Evolutionary conservation across 2,329 filamentous ascomycete species (phyloP).

Genomic region (Sporothrix inflata): DNA sequence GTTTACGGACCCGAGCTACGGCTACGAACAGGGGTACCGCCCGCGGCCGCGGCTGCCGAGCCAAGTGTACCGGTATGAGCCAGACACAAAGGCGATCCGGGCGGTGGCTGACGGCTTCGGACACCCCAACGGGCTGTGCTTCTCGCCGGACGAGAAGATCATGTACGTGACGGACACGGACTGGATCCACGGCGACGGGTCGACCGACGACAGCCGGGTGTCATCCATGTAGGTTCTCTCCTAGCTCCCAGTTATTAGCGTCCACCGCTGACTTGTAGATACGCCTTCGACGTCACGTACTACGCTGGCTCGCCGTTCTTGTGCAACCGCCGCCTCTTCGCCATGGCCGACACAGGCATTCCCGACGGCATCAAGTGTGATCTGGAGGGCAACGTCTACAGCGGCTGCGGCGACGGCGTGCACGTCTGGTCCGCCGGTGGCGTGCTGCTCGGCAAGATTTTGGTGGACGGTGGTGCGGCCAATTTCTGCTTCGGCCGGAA

Average conservation of each 20-base stretch:
- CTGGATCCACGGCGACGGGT: constrained; percentile 39
- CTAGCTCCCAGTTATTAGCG: no score
- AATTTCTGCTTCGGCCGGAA: constrained; percentile 51
- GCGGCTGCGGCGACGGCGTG: constrained; percentile 53
- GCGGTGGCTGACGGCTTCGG: constrained; percentile 53
- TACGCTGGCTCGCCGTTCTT: constrained; percentile 47
- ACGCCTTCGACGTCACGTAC: constrained; percentile 52
- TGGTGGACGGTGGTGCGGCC: constrained; percentile 46
- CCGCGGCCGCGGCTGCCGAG: constrained; percentile 49
- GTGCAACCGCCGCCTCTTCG: constrained; percentile 56
- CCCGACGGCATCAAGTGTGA: constrained; percentile 51
- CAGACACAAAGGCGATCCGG: constrained; percentile 45
- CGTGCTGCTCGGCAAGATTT: constrained; percentile 48
- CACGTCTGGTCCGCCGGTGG: constrained; percentile 52
- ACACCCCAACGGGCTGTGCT: constrained; percentile 47
- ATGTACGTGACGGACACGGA: constrained; percentile 51
- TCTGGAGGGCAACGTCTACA: constrained; percentile 50
- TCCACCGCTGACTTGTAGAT: constrained; percentile 31
- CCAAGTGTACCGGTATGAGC: constrained; percentile 53
- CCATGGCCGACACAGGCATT: constrained; percentile 51
- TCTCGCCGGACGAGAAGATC: constrained; percentile 44
- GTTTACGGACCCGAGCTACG: constrained; percentile 54
- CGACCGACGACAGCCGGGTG: constrained; percentile 32
- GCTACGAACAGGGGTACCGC: constrained; percentile 50
- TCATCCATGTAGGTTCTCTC: not conserved